Evolutionary conservation across 768 basidiomycete genomes (phyloP).

Genomic region (Lentinula lateritia): DNA sequence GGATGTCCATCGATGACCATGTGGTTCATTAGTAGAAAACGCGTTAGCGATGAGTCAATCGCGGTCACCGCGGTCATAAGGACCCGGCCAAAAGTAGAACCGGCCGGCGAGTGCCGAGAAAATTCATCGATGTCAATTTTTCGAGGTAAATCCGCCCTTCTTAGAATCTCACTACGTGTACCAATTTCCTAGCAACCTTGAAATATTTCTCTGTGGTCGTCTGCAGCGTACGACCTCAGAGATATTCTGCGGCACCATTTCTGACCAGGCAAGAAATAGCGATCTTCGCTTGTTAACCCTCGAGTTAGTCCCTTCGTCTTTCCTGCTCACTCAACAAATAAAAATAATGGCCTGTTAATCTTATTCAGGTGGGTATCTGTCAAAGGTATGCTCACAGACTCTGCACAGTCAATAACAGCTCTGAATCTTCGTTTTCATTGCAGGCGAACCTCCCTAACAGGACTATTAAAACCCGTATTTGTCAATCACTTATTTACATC

Average conservation of each 20-base stretch:
- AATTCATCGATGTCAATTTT: background rate
- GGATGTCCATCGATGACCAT: too few species aligned
- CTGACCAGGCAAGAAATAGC: conserved; percentile 71
- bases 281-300: conserved; percentile 82
- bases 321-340: background rate
- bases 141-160: background rate
- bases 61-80: too few species aligned
- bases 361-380: conserved; percentile 68
- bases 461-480: conserved; percentile 13
- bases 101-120: background rate
- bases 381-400: conserved; percentile 46
- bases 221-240: conserved; percentile 33
- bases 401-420: conserved; percentile 4
- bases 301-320: conserved; percentile 46
- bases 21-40: too few species aligned
- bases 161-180: background rate
- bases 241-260: conserved; percentile 45
- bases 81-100: too few species aligned
- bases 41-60: too few species aligned
- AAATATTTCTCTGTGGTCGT: conserved; percentile 16
- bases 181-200: background rate
- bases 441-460: conserved; percentile 81
- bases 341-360: conserved; percentile 10
- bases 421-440: conserved; percentile 13
- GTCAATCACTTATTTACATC: background rate